Percentiles rank a stretch among this genome's conserved stretches.
These are phyloP conservation scores for Cotoneaster glaucophyllus DNA, from an alignment of 306 rosid species.

Conservation along the genomic window DNA sequence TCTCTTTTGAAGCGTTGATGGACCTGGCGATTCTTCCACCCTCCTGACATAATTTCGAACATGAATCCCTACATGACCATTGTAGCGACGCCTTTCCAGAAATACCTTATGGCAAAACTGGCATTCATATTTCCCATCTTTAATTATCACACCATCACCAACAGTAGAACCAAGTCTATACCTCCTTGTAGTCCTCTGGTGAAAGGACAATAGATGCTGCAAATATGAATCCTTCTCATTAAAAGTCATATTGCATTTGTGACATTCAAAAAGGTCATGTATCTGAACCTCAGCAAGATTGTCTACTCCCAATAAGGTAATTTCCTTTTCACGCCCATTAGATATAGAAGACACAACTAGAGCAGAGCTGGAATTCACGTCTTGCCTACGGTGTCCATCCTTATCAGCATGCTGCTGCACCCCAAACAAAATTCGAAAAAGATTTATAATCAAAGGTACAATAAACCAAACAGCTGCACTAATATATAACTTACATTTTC, in stretches of 20 bases:
- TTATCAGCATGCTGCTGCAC: conserved; percentile 44
- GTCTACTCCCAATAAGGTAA: conserved; percentile 42
- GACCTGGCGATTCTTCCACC: conserved; percentile 53
- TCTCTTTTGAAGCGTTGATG: conserved; percentile 19
- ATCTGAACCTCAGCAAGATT: conserved; percentile 80
- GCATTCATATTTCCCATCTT: conserved; percentile 87
- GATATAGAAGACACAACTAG: conserved; percentile 21
- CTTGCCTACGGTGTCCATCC: conserved; percentile 37
- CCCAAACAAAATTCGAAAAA: conserved; percentile 23
- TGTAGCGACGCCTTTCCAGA: conserved; percentile 77
- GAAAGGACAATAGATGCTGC: conserved; percentile 70
- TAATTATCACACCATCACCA: conserved; percentile 86
- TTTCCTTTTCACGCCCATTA: conserved; percentile 40
- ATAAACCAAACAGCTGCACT: not conserved
- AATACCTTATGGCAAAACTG: conserved; percentile 91
- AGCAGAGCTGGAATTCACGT: conserved; percentile 23
- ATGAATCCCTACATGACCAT: conserved; percentile 87
- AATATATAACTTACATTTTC: conserved; percentile 39
- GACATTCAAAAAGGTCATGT: conserved; percentile 79
- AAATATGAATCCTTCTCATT: conserved; percentile 68
- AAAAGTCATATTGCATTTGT: conserved; percentile 69
- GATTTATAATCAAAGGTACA: not conserved
- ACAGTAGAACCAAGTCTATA: conserved; percentile 85
- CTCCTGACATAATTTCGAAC: conserved; percentile 74
- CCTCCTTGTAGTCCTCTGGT: conserved; percentile 76